phyloP scores from a whole-genome alignment of 768 basidiomycete species.

The Mycena latifolia region DNA sequence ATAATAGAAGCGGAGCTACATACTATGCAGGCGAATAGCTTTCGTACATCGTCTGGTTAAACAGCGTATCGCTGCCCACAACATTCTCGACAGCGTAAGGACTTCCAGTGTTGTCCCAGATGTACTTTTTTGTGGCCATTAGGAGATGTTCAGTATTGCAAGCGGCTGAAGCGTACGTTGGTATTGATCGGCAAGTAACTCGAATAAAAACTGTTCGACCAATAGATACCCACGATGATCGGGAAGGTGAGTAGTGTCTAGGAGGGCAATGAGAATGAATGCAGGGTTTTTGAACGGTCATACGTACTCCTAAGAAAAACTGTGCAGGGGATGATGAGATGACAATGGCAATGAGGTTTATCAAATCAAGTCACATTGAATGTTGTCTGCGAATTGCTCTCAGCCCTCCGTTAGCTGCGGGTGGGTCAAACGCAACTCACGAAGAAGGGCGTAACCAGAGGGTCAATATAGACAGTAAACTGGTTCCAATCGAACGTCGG shows the following conservation, averaged over 20 bases:
- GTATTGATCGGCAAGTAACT: slow-evolving; percentile 54
- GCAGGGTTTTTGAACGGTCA: background rate
- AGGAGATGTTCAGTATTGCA: background rate
- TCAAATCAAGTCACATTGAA: slow-evolving; percentile 18
- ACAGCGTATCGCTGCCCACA: slow-evolving; percentile 45
- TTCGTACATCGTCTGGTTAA: slow-evolving; percentile 51
- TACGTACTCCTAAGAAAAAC: slow-evolving; percentile 29
- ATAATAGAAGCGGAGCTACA: background rate
- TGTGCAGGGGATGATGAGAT: background rate
- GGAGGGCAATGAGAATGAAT: too few relatives aligned
- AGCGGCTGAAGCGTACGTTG: slow-evolving; percentile 36
- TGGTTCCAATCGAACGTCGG: too few relatives aligned
- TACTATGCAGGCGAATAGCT: slow-evolving; percentile 52
- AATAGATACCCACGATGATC: slow-evolving; percentile 20
- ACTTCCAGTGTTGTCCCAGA: slow-evolving; percentile 57
- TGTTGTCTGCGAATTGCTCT: slow-evolving; percentile 19
- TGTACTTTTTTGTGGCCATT: slow-evolving; percentile 25
- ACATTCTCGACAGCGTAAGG: slow-evolving; percentile 54
- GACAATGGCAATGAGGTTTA: background rate
- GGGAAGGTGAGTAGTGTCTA: slow-evolving; percentile 28
- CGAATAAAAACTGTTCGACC: slow-evolving; percentile 51
- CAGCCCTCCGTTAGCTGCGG: too few relatives aligned
- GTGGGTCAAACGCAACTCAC: too few relatives aligned
- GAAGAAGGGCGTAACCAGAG: slow-evolving; percentile 48
- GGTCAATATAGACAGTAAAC: slow-evolving; percentile 38